Evolutionary conservation across 2,329 filamentous ascomycete species (phyloP).

Genomic region (Teratosphaeriaceae sp.): DNA sequence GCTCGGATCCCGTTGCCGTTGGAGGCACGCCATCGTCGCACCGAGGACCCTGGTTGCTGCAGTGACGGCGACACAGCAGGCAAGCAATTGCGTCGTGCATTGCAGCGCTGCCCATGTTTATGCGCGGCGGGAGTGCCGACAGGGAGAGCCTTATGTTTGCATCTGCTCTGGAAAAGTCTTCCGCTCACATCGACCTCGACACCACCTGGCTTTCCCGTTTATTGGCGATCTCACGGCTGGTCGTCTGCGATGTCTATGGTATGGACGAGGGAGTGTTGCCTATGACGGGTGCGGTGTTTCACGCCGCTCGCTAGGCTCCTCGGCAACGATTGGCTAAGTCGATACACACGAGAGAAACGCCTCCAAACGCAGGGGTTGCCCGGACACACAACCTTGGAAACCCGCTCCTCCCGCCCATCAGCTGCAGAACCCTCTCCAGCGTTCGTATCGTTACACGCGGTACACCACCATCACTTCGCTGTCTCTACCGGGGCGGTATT

Average conservation of each 20-base stretch:
- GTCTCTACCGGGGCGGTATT: background rate
- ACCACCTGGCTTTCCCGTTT: too few relatives aligned
- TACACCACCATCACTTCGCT: background rate
- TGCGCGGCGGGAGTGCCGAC: constrained; percentile 2
- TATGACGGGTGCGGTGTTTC: constrained; percentile 7
- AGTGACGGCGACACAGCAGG: constrained; percentile 1
- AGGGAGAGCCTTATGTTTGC: too few relatives aligned
- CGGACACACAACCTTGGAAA: too few relatives aligned
- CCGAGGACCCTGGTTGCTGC: background rate
- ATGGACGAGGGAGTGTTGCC: background rate
- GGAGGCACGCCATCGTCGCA: background rate
- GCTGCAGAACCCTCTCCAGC: too few relatives aligned
- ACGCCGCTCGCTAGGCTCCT: constrained; percentile 6
- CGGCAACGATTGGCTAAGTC: constrained; percentile 18
- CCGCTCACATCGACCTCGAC: background rate
- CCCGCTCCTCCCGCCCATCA: too few relatives aligned
- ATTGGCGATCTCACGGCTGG: too few relatives aligned
- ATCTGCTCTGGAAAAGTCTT: constrained; percentile 4
- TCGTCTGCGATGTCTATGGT: too few relatives aligned
- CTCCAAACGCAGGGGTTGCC: constrained; percentile 14
- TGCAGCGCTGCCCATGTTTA: constrained; percentile 1
- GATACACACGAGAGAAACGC: constrained; percentile 19
- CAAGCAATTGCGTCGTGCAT: constrained; percentile 11
- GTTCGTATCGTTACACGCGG: background rate
- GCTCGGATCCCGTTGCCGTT: background rate